phyloP scores from a whole-genome alignment of 495 filamentous ascomycete genomes.

The Penicillium subrubescens region DNA sequence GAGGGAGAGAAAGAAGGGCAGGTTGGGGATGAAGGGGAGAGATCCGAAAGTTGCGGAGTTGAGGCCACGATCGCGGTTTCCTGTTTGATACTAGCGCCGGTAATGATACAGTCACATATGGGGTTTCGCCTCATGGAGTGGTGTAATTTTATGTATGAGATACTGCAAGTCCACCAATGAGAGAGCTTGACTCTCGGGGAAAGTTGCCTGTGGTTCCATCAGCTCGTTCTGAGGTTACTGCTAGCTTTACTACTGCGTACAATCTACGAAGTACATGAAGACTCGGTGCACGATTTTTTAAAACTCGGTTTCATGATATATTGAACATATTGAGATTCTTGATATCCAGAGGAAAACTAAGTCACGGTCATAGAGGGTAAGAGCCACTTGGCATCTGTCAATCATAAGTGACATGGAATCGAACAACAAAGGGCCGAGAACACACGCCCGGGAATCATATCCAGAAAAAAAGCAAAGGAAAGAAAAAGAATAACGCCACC shows the following conservation, averaged over 20 bases:
- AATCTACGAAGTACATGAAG: not conserved
- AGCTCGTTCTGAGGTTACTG: not conserved
- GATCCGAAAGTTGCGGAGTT: constrained; percentile 36
- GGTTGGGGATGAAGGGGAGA: constrained; percentile 26
- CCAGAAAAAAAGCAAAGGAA: constrained; percentile 15
- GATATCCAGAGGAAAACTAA: constrained; percentile 12
- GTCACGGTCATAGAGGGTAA: constrained; percentile 17
- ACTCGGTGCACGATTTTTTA: no score
- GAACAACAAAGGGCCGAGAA: constrained; percentile 10
- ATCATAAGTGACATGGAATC: constrained; percentile 31
- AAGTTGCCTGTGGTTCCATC: not conserved
- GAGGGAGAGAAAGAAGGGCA: constrained; percentile 21
- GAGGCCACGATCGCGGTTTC: constrained; percentile 53
- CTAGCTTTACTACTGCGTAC: not conserved
- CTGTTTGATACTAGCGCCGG: constrained; percentile 29
- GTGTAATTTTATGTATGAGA: constrained; percentile 16
- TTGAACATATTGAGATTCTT: constrained; percentile 18
- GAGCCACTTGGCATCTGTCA: constrained; percentile 22
- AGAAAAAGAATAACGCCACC: constrained; percentile 25
- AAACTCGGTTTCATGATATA: constrained; percentile 3
- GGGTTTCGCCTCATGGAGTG: not conserved
- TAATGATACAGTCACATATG: constrained; percentile 12
- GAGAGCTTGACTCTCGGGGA: not conserved
- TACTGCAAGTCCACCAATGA: constrained; percentile 24
- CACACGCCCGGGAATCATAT: constrained; percentile 29